Conservation (phyloP, 306 rosid species). For the Cicer judaicum region DNA sequence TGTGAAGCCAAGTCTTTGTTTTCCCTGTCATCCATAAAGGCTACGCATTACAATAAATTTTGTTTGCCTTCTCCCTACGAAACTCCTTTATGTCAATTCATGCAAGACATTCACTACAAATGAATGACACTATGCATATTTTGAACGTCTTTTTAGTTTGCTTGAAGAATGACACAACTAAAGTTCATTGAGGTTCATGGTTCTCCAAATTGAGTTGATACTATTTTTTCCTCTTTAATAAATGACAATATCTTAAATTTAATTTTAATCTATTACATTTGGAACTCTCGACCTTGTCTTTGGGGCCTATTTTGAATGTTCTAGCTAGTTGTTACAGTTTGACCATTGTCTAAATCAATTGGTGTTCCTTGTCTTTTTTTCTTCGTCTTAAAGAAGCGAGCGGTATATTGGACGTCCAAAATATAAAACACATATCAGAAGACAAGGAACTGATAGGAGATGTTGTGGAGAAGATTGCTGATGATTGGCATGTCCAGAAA, state of each 20-base stretch:
- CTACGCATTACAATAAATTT: neutral
- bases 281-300: neutral
- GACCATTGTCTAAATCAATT: slow-evolving; percentile 19
- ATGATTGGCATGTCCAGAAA: slow-evolving; percentile 66
- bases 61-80: slow-evolving; percentile 4
- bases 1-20: neutral
- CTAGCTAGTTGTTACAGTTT: slow-evolving; percentile 21
- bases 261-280: neutral
- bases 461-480: slow-evolving; percentile 57
- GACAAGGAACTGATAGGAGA: slow-evolving; percentile 60
- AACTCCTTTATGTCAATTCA: slow-evolving; percentile 25
- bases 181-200: neutral
- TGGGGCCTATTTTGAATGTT: neutral
- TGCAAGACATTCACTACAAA: neutral
- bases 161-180: slow-evolving; percentile 1
- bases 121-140: slow-evolving; percentile 17
- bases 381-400: slow-evolving; percentile 61
- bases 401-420: slow-evolving; percentile 54
- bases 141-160: neutral
- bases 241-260: neutral
- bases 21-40: slow-evolving; percentile 1
- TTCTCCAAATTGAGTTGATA: slow-evolving; percentile 31
- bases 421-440: slow-evolving; percentile 67
- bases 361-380: slow-evolving; percentile 13
- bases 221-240: neutral